Conservation (phyloP, 306 rosid genomes). For the Begonia fuchsioides region DNA sequence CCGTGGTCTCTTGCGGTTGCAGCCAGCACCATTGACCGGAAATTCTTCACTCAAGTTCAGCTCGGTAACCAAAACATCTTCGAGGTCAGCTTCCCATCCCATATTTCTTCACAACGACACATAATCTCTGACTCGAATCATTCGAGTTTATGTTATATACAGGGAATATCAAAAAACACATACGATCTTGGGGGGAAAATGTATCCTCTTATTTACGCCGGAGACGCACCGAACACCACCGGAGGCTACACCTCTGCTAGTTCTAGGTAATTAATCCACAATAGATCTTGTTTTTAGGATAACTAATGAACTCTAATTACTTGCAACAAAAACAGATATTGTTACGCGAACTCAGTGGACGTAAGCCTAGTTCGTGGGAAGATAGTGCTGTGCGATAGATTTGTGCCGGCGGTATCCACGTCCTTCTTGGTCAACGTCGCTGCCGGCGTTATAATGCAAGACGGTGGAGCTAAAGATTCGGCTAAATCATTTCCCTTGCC, state of each 20-base stretch:
- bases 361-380: constrained; percentile 20
- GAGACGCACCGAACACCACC: constrained; percentile 25
- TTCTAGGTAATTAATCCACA: constrained; percentile 19
- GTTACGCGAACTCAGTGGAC: neutral
- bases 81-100: neutral
- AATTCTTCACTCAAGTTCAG: neutral
- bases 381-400: constrained; percentile 22
- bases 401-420: fast-evolving
- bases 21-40: constrained; percentile 3
- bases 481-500: constrained; percentile 9
- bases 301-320: too few relatives aligned
- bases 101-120: too few relatives aligned
- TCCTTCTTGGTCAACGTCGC: constrained; percentile 4
- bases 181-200: constrained; percentile 15
- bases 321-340: constrained; percentile 10
- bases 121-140: too few relatives aligned
- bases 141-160: too few relatives aligned
- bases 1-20: constrained; percentile 10
- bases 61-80: neutral
- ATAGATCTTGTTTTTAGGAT: constrained; percentile 14
- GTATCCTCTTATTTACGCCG: constrained; percentile 26
- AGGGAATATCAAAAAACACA: constrained; percentile 37
- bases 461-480: neutral
- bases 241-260: neutral
- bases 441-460: constrained; percentile 13